Evolutionary conservation across 352 stramenopile genomes (phyloP).

Genomic region (Globisporangium sylvaticum): DNA sequence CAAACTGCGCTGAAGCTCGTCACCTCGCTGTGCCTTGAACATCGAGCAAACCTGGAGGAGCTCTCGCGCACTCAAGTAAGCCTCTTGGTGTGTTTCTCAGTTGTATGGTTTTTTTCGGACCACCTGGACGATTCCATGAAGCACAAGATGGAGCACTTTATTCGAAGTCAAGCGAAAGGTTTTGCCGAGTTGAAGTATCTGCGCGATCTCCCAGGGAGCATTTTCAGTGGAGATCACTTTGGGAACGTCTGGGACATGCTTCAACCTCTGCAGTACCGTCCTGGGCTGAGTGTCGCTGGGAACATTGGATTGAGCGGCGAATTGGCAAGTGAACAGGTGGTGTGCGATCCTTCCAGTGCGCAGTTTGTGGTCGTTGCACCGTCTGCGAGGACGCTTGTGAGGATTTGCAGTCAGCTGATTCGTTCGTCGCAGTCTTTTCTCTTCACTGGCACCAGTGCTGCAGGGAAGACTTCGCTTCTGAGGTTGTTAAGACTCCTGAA

Average conservation of each 20-base stretch:
- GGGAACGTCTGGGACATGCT: conserved; percentile 34
- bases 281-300: background rate
- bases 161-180: conserved; percentile 38
- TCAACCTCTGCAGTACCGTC: conserved; percentile 3
- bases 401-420: conserved; percentile 33
- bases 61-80: conserved; percentile 22
- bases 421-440: conserved; percentile 42
- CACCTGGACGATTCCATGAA: conserved; percentile 36
- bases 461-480: conserved; percentile 51
- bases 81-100: conserved; percentile 36
- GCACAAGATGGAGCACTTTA: conserved; percentile 45
- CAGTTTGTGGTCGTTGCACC: conserved; percentile 37
- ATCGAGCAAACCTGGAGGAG: conserved; percentile 33
- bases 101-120: conserved; percentile 45
- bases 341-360: conserved; percentile 24
- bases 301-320: background rate
- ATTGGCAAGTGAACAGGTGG: conserved; percentile 10
- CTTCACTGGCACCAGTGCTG: conserved; percentile 35
- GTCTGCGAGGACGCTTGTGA: conserved; percentile 22
- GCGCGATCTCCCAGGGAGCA: conserved; percentile 21
- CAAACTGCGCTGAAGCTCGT: conserved; percentile 32
- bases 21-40: conserved; percentile 30
- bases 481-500: conserved; percentile 36
- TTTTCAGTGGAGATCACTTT: conserved; percentile 39
- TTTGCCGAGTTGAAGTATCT: conserved; percentile 31